phyloP scores from a whole-genome alignment of 352 stramenopile genomes.

The Globisporangium yorkense region DNA sequence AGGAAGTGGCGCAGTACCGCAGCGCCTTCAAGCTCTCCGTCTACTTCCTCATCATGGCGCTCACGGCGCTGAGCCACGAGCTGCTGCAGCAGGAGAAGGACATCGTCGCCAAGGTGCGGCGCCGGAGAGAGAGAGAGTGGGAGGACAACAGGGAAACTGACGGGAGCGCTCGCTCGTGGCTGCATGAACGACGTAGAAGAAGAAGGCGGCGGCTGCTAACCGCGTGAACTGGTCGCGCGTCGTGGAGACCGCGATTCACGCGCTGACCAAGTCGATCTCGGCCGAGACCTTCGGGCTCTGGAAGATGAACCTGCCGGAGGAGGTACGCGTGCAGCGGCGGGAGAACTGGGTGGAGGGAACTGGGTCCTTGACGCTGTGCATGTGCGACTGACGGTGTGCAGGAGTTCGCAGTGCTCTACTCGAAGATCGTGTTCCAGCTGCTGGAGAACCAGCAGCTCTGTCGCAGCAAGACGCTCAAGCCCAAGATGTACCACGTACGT shows the following conservation, averaged over 20 bases:
- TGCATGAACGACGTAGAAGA: slow-evolving; percentile 17
- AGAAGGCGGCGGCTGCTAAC: slow-evolving; percentile 25
- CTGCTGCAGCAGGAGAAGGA: slow-evolving; percentile 54
- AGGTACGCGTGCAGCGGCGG: slow-evolving; percentile 21
- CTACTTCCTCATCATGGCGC: slow-evolving; percentile 66
- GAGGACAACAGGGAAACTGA: neutral
- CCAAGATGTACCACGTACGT: slow-evolving; percentile 62
- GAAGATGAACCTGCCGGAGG: slow-evolving; percentile 76
- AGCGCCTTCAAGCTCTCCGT: slow-evolving; percentile 62
- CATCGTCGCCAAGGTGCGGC: slow-evolving; percentile 42
- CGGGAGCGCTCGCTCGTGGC: neutral
- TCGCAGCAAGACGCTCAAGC: slow-evolving; percentile 52
- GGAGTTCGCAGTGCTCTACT: slow-evolving; percentile 76
- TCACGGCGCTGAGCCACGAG: slow-evolving; percentile 39
- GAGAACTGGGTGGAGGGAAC: too few species aligned
- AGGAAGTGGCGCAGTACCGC: slow-evolving; percentile 36
- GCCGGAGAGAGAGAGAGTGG: neutral
- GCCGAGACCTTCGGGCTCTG: slow-evolving; percentile 63
- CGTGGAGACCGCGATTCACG: slow-evolving; percentile 47
- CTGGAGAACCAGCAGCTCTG: slow-evolving; percentile 60
- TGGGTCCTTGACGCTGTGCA: neutral
- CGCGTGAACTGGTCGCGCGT: slow-evolving; percentile 62
- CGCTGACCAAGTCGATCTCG: slow-evolving; percentile 56
- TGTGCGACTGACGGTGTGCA: slow-evolving; percentile 8
- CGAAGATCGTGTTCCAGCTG: slow-evolving; percentile 58